These are phyloP conservation scores for Candida stauntonica DNA, from an alignment of 805 yeast species.

Conservation along the genomic window DNA sequence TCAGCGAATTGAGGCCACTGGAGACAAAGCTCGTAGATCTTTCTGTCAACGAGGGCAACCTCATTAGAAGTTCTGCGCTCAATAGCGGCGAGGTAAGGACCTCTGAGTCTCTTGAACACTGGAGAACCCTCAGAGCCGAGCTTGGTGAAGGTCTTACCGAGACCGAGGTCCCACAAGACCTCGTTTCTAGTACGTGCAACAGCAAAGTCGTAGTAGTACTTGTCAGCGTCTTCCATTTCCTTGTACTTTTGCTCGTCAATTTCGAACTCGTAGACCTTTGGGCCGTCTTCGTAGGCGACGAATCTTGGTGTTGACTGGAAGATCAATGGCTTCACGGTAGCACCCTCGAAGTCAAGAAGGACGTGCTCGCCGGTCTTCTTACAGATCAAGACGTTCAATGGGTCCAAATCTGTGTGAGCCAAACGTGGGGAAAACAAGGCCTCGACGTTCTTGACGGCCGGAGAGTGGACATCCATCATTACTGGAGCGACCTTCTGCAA, in stretches of 20 bases:
- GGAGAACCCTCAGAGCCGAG: slow-evolving; percentile 84
- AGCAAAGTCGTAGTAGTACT: slow-evolving; percentile 81
- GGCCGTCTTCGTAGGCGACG: slow-evolving; percentile 76
- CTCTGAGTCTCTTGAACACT: slow-evolving; percentile 62
- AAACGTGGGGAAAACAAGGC: slow-evolving; percentile 71
- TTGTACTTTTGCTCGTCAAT: slow-evolving; percentile 73
- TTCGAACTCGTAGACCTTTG: slow-evolving; percentile 71
- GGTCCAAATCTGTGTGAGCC: slow-evolving; percentile 81
- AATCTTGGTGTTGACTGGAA: slow-evolving; percentile 78
- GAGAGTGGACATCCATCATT: slow-evolving; percentile 47
- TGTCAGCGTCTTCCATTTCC: slow-evolving; percentile 62
- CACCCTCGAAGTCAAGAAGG: slow-evolving; percentile 80
- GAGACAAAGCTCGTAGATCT: slow-evolving; percentile 58
- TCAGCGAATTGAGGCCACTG: slow-evolving; percentile 66
- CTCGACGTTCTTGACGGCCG: slow-evolving; percentile 55
- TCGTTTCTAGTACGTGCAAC: slow-evolving; percentile 88
- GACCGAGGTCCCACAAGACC: slow-evolving; percentile 75
- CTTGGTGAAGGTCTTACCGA: slow-evolving; percentile 61
- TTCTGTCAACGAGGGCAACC: slow-evolving; percentile 59
- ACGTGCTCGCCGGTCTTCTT: slow-evolving; percentile 39
- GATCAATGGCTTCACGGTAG: slow-evolving; percentile 76
- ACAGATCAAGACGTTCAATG: slow-evolving; percentile 68
- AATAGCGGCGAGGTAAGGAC: slow-evolving; percentile 57
- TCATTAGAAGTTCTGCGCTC: slow-evolving; percentile 55
- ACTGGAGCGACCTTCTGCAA: slow-evolving; percentile 51